Base-by-base conservation (phyloP, 352 stramenopile genomes). In the Globisporangium apiculatum region DNA sequence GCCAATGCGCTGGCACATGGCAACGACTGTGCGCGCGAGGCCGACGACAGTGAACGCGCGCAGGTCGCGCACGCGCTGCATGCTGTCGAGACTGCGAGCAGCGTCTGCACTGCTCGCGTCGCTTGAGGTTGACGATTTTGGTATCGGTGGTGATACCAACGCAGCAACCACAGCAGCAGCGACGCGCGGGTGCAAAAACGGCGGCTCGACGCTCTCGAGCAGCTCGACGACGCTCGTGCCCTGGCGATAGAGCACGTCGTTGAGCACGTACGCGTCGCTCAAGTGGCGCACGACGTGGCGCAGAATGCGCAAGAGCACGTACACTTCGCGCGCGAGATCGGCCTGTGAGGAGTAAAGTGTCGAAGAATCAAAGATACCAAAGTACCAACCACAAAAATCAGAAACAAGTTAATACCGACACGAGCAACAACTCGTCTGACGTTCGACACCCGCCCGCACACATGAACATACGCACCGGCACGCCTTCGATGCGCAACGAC, bases 401-500 rank as follows among this genome's bases (percentile, higher is more conserved):
- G 4, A 41, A 7, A 59, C 17, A 17, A 51, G 59, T 18, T 45
- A 57, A 40, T 14, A 60, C 35, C 31, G 6, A 18, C 18, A n/a
- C 8, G 41, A 45, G 10, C 17, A 12, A 17, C 4, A 15, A 12
- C 31, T 35, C 11, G 9, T 35, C 10, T 43, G 43, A 10, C 36
- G 9, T 15, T 12, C 10, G 0, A 7, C n/a, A n/a, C n/a, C n/a
- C n/a, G n/a, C n/a, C n/a, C n/a, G n/a, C n/a, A n/a, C n/a, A n/a
- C n/a, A n/a, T n/a, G n/a, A n/a, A n/a, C n/a, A n/a, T n/a, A 75
- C 78, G 48, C 69, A 91, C 78, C 61, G 82, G 82, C 35, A 89
- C 74, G 9, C 82, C 82, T 54, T 89, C 82, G 50, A 89, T 73
- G 11, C 73, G 68, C 3, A 79, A 68, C 0, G 79, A 76, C 8